Evolutionary conservation across 352 stramenopile species (phyloP), one percentile per base, ranked within the genome.

Genomic region (Phytophthora ohioensis): DNA sequence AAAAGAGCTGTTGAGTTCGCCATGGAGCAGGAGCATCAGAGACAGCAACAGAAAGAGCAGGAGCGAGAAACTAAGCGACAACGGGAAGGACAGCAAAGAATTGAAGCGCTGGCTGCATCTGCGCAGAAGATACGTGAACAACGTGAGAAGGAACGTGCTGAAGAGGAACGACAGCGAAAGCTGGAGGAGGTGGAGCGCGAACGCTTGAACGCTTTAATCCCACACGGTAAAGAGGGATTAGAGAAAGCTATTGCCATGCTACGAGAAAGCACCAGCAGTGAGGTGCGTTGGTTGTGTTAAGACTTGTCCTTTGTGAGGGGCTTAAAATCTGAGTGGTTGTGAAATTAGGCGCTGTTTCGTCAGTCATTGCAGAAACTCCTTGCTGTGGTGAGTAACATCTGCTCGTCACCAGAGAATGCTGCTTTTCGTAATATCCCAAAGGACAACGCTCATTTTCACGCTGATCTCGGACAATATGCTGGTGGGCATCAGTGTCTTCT

Each of bases 381-480:
- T 5, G 54, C 57, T 17, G 69, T 96, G 17, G 51, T 94, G 30
- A 71, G 67, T 36, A 92, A 91, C 47, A 90, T 96, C 52, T 91
- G 82, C 57, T 72, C 75, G 7, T 84, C 84, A 1, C 88, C 88
- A 3, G 88, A 96, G 53, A 96, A 90, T 38, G 52, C 77, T 1
- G 69, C 77, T 31, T 92, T 91, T 58, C 87, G 88, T 2, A 82
- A 88, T 42, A 93, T 96, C 47, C 84, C 83, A 2, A 85, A 80
- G 49, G 79, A 87, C n/a, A 96, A 96, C 53, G 65, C 42, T 4
- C 63, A 91, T 60, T 96, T 94, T 57, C 78, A 91, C 42, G 35
- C 57, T 11, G 88, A 94, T 47, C 64, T 96, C 17, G 88, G 88
- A 1, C 81, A 88, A 61, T 91, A 81, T 57, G 51, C 79, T 31